A percentile compares a stretch with the other conserved stretches of the same genome.
phyloP scores from a whole-genome alignment of 176 grass and related monocot species.

The Hyparrhenia diplandra region DNA sequence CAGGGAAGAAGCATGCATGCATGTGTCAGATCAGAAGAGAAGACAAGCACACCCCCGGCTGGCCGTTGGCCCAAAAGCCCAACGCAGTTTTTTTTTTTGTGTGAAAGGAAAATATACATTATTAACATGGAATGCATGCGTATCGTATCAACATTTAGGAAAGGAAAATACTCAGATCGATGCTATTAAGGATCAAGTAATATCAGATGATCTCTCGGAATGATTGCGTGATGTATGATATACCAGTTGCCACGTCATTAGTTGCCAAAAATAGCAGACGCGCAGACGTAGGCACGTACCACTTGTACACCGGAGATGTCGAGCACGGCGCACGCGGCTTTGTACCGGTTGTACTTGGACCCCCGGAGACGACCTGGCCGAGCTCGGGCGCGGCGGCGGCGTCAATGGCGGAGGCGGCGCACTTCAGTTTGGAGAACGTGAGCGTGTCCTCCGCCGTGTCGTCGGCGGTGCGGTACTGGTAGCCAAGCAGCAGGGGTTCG shows the following conservation, averaged over 20 bases:
- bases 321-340: conserved; percentile 17
- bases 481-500: not conserved
- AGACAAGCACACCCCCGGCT: too few species aligned
- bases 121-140: not conserved
- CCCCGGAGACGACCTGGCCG: not conserved
- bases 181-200: not conserved
- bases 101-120: not conserved
- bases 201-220: not conserved
- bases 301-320: conserved; percentile 27
- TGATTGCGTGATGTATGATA: not conserved
- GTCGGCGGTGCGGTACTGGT: not conserved
- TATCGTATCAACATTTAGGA: not conserved
- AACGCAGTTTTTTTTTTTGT: not conserved
- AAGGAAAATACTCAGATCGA: not conserved
- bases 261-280: not conserved
- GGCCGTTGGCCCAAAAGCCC: not conserved
- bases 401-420: conserved; percentile 19
- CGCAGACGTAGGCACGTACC: conserved; percentile 6
- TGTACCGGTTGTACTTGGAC: not conserved
- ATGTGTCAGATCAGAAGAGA: not conserved
- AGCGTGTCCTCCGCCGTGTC: not conserved
- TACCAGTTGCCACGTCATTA: not conserved
- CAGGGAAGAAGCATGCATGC: not conserved
- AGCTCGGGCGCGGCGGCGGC: conserved; percentile 12
- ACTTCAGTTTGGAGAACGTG: not conserved